Evolutionary conservation across 1,139 yeast genomes (phyloP), one percentile per base, ranked within the genome.

Genomic region (Yamadazyma kanchanaburiensis): DNA sequence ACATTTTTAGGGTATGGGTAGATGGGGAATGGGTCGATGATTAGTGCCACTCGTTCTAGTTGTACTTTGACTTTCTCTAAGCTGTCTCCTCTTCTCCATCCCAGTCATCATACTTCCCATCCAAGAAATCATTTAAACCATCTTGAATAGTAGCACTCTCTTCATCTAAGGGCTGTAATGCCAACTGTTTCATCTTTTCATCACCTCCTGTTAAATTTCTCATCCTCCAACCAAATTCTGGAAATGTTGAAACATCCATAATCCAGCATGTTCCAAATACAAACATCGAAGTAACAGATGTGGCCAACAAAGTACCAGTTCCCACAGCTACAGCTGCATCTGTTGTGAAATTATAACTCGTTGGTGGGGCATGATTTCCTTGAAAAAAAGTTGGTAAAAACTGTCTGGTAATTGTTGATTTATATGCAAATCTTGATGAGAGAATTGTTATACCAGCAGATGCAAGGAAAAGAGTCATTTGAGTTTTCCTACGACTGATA

Each of bases 241-340:
- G 62, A 28, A 82, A 65, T 22, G 64, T 69, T 17, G 84, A 72
- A 6, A 87, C 79, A 49, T 87, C 94, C 54, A 73, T 64, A 17
- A 80, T 65, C 95, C 96, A 87, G 42, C 87, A 80, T 1, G 77
- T 67, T 3, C 95, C 95, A 24, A 86, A 74, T 2, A 80, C 64
- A 7, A 76, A 58, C 84, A 86, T 83, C 4, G 86, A 74, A 45
- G 84, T 74, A 0, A 87, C 75, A 2, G 87, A 73, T 0, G 80
- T 71, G 6, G 96, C 85, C 17, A 88, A 60, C 27, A 84, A 58
- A 0, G 95, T 75, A 0, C 95, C 94, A 23, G 86, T 80, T 0
- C 84, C 78, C 4, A 89, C 88, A 0, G 96, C 97, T 21, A 79
- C 79, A 17, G 87, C 77, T 2, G 96, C 96, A 55, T 89, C 96